Conservation (phyloP, 768 basidiomycete species). For the Chalciporus piperatus region DNA sequence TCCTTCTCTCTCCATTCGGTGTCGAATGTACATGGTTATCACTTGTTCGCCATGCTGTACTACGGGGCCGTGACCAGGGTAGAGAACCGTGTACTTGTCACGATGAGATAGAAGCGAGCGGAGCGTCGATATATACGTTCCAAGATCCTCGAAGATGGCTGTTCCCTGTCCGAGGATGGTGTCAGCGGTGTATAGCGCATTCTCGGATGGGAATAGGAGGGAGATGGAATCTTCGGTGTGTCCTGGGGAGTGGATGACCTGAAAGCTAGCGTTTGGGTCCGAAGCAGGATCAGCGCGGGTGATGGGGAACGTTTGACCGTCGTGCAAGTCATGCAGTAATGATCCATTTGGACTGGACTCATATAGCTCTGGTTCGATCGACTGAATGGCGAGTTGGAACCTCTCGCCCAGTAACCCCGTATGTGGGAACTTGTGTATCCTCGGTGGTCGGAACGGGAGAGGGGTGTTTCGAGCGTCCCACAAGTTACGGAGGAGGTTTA, state of each 20-base stretch:
- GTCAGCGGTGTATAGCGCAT: conserved; percentile 85
- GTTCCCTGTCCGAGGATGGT: conserved; percentile 90
- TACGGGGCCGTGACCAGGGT: conserved; percentile 88
- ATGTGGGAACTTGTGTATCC: conserved; percentile 71
- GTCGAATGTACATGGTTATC: conserved; percentile 71
- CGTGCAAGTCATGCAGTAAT: conserved; percentile 55
- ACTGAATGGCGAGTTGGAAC: conserved; percentile 36
- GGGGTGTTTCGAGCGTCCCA: conserved; percentile 53
- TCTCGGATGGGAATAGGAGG: conserved; percentile 65
- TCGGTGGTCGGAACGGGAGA: conserved; percentile 58
- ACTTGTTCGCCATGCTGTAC: conserved; percentile 57
- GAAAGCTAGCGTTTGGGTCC: conserved; percentile 35
- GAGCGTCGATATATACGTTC: conserved; percentile 64
- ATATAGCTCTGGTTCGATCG: conserved; percentile 43
- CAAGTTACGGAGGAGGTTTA: conserved; percentile 59
- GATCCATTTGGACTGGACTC: conserved; percentile 41
- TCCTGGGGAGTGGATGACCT: conserved; percentile 82
- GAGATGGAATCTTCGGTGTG: conserved; percentile 87
- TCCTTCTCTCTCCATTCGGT: conserved; percentile 76
- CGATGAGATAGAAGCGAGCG: conserved; percentile 46
- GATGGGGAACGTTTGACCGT: conserved; percentile 50
- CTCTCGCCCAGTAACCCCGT: conserved; percentile 27
- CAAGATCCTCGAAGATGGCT: conserved; percentile 83
- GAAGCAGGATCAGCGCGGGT: conserved; percentile 9
- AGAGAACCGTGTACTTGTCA: conserved; percentile 54